Percentiles rank a stretch among this genome's conserved stretches.
phyloP scores from a whole-genome alignment of 2,329 filamentous ascomycete species.

The Zalaria sp. region DNA sequence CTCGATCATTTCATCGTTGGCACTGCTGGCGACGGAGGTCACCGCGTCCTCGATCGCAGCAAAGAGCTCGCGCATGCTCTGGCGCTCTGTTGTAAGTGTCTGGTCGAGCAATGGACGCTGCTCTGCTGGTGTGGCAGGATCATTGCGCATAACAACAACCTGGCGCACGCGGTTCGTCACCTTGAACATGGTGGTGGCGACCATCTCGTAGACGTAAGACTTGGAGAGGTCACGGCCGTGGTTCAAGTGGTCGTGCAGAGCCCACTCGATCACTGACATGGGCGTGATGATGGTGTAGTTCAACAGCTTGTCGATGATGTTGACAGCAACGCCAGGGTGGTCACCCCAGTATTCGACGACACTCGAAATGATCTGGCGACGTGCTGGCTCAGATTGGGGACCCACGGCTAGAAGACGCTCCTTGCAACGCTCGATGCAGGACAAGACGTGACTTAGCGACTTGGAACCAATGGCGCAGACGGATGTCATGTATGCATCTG shows the following conservation, averaged over 20 bases:
- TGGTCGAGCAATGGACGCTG: slow-evolving; percentile 49
- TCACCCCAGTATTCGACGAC: slow-evolving; percentile 89
- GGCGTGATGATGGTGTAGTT: slow-evolving; percentile 94
- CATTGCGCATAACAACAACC: slow-evolving; percentile 51
- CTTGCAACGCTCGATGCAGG: slow-evolving; percentile 90
- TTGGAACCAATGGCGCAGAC: slow-evolving; percentile 92
- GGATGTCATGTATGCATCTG: slow-evolving; percentile 84
- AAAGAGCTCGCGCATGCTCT: slow-evolving; percentile 68
- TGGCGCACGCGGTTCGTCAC: slow-evolving; percentile 77
- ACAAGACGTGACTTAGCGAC: slow-evolving; percentile 87
- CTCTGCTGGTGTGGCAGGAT: slow-evolving; percentile 40
- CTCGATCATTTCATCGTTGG: slow-evolving; percentile 64
- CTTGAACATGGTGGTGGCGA: slow-evolving; percentile 77
- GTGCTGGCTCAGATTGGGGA: slow-evolving; percentile 57
- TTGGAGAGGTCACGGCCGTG: slow-evolving; percentile 46
- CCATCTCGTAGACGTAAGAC: slow-evolving; percentile 75
- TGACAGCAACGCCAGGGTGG: slow-evolving; percentile 81
- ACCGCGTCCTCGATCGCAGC: slow-evolving; percentile 66
- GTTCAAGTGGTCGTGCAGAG: slow-evolving; percentile 51
- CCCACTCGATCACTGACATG: slow-evolving; percentile 77
- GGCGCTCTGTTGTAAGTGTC: slow-evolving; percentile 53
- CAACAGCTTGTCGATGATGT: slow-evolving; percentile 89
- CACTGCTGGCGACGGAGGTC: slow-evolving; percentile 55
- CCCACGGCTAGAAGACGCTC: slow-evolving; percentile 72
- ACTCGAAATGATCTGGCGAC: slow-evolving; percentile 76